A percentile compares a stretch with the other conserved stretches of the same genome.
Conservation (phyloP, 805 yeast species). For the Candida ulmi region DNA sequence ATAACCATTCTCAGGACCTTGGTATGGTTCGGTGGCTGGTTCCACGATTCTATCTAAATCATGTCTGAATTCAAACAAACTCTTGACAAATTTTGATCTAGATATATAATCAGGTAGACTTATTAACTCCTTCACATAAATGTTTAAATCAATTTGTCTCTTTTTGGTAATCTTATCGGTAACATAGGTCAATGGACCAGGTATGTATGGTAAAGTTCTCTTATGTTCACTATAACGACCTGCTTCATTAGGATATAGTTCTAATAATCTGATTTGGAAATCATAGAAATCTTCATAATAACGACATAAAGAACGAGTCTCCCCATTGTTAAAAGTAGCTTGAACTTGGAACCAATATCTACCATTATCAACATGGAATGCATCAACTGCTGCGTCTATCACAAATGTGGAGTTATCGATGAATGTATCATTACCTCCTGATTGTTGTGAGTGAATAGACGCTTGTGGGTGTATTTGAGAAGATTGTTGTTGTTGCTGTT, state of each 20-base stretch:
- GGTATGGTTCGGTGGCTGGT: constrained; percentile 4
- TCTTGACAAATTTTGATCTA: constrained; percentile 58
- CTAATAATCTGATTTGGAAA: constrained; percentile 77
- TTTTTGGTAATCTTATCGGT: constrained; percentile 65
- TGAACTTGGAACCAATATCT: constrained; percentile 82
- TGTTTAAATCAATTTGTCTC: constrained; percentile 49
- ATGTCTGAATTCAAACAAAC: constrained; percentile 56
- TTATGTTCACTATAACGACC: constrained; percentile 69
- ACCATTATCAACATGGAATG: constrained; percentile 76
- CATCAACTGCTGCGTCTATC: constrained; percentile 61
- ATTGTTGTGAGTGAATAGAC: not conserved
- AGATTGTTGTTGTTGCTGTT: constrained; percentile 9
- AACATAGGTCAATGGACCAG: constrained; percentile 91
- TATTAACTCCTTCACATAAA: constrained; percentile 54
- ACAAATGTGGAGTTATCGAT: constrained; percentile 18
- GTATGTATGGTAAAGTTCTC: constrained; percentile 86
- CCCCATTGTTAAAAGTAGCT: constrained; percentile 65
- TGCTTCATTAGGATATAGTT: constrained; percentile 86
- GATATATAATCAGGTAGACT: constrained; percentile 75
- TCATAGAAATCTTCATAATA: constrained; percentile 96
- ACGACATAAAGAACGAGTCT: constrained; percentile 66
- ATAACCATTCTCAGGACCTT: constrained; percentile 18
- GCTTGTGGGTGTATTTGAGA: too few relatives aligned
- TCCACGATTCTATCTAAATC: constrained; percentile 26
- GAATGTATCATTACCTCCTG: not conserved